Conservation (phyloP, 495 filamentous ascomycete species). For the Schizothecium vesticola region DNA sequence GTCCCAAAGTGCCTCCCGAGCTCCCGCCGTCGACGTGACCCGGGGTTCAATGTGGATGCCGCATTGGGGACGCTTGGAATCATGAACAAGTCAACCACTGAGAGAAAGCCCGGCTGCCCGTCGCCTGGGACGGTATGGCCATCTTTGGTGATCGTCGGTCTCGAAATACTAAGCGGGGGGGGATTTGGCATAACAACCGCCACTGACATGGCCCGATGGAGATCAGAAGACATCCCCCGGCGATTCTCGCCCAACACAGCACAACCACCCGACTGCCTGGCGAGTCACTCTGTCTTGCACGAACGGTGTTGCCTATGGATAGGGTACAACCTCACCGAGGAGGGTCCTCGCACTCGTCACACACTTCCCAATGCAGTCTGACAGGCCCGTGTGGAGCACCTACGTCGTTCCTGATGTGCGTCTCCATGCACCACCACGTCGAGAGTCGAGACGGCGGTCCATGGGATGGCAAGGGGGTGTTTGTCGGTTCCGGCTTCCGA, state of each 20-base stretch:
- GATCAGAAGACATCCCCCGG: not conserved
- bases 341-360: not conserved
- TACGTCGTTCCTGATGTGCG: not conserved
- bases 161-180: not conserved
- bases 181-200: not conserved
- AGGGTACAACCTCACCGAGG: not conserved
- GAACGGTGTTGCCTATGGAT: not conserved
- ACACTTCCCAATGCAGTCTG: conserved; percentile 2
- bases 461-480: not conserved
- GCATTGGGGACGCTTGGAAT: not conserved
- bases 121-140: not conserved
- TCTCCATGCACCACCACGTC: not conserved
- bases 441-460: not conserved
- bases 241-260: not conserved
- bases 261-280: not conserved
- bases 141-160: not conserved
- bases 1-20: not conserved
- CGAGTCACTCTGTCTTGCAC: not conserved
- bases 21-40: not conserved
- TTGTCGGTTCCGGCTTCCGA: not conserved
- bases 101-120: not conserved
- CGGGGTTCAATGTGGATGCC: not conserved
- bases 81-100: not conserved
- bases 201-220: not conserved
- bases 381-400: not conserved